Percentiles rank a stretch among this genome's conserved stretches.
These are phyloP conservation scores for Cylindricascospora bacillispora DNA, from an alignment of 1,139 yeast species.

Conservation along the genomic window DNA sequence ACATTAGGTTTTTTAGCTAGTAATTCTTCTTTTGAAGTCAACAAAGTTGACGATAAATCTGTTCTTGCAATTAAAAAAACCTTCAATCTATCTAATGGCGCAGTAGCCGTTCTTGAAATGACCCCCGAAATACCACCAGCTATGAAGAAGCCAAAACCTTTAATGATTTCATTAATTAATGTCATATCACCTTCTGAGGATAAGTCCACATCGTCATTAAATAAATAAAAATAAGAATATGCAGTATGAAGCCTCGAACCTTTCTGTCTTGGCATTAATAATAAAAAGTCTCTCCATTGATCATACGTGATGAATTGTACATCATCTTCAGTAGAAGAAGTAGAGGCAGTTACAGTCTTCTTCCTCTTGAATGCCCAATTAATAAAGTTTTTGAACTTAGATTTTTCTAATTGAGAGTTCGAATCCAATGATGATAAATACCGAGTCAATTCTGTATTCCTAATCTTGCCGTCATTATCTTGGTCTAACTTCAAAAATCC, in stretches of 20 bases:
- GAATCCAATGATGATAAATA: conserved; percentile 38
- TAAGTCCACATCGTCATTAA: conserved; percentile 70
- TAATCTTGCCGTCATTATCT: conserved; percentile 65
- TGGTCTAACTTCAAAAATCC: conserved; percentile 64
- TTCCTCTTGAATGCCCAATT: conserved; percentile 40
- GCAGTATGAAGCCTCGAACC: conserved; percentile 72
- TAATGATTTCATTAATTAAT: conserved; percentile 60
- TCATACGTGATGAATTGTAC: conserved; percentile 57
- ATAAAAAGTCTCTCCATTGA: conserved; percentile 71
- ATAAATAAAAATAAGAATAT: conserved; percentile 41
- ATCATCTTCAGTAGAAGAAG: conserved; percentile 29
- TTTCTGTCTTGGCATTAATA: conserved; percentile 66
- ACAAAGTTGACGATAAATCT: conserved; percentile 56
- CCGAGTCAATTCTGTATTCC: conserved; percentile 48
- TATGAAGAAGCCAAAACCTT: conserved; percentile 78
- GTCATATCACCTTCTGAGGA: conserved; percentile 85
- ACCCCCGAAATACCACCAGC: conserved; percentile 97
- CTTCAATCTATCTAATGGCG: conserved; percentile 90
- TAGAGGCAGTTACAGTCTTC: conserved; percentile 32
- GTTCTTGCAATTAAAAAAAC: conserved; percentile 90
- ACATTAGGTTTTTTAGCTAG: conserved; percentile 31
- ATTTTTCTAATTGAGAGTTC: conserved; percentile 2
- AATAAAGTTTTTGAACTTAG: conserved; percentile 13
- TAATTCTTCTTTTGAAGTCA: conserved; percentile 40
- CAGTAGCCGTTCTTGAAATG: conserved; percentile 92